These are phyloP conservation scores for Boletus pseudo-olivaceus DNA, from an alignment of 768 basidiomycete genomes.

Conservation along the genomic window DNA sequence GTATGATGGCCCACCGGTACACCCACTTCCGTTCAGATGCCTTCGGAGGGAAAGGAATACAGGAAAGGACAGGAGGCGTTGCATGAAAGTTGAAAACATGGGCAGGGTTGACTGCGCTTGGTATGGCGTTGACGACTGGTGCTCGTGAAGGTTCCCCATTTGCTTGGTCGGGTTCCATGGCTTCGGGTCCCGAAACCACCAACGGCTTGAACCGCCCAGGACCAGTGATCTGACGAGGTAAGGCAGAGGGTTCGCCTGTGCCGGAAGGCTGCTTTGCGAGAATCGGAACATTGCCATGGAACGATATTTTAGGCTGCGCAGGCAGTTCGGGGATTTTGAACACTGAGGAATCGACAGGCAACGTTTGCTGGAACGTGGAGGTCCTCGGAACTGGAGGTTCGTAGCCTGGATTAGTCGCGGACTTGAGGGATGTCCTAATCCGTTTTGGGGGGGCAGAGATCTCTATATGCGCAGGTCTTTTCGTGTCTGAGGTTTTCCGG, in stretches of 20 bases:
- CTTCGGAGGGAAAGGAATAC: constrained; percentile 56
- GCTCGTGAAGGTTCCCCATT: neutral
- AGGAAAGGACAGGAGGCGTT: constrained; percentile 26
- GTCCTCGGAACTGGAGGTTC: neutral
- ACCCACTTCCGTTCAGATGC: constrained; percentile 57
- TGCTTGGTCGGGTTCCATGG: neutral
- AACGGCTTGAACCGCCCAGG: constrained; percentile 19
- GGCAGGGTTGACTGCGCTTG: neutral
- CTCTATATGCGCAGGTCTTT: constrained; percentile 22
- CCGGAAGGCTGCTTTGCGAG: neutral
- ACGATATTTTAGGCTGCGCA: neutral
- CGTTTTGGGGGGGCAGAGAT: constrained; percentile 13
- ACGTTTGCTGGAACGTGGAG: neutral
- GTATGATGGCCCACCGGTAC: constrained; percentile 47
- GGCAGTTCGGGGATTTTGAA: constrained; percentile 9
- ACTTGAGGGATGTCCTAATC: constrained; percentile 1
- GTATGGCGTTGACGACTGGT: neutral
- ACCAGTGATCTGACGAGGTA: neutral
- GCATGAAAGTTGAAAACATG: neutral
- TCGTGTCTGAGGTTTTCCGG: constrained; percentile 3
- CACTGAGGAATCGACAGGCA: neutral
- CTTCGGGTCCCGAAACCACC: neutral
- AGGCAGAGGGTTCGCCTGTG: neutral
- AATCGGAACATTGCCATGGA: neutral
- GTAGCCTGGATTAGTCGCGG: neutral